Evolutionary conservation across 2,329 filamentous ascomycete genomes (phyloP), one percentile per base, ranked within the genome.

Genomic region (Stylonectria norvegica): DNA sequence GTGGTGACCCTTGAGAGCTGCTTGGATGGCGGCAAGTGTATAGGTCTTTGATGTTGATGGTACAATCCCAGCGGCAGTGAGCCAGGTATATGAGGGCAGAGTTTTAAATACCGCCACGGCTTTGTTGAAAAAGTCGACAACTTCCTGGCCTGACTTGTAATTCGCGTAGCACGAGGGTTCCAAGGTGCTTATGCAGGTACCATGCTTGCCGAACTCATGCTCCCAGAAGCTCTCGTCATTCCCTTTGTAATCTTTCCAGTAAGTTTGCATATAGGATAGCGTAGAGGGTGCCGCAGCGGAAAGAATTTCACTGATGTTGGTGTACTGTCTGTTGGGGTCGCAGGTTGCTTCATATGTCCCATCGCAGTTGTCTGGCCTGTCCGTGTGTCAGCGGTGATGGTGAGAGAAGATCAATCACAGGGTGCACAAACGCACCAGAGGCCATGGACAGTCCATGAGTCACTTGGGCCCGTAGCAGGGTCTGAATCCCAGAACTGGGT

Each of bases 401-500:
- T n/a, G n/a, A n/a, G n/a, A n/a, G n/a, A n/a, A n/a, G n/a, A n/a
- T n/a, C n/a, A n/a, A n/a, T n/a, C n/a, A n/a, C n/a, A n/a, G n/a
- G n/a, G n/a, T n/a, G n/a, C n/a, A n/a, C n/a, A n/a, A n/a, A n/a
- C n/a, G n/a, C n/a, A n/a, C n/a, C 72, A 75, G 28, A 89, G 70
- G 1, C 84, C 84, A 57, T 89, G 85, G 28, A 89, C 75, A 1
- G 84, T 89, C 85, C 85, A 90, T 5, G 78, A 81, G 55, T 88
- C 76, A 35, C 63, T 5, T 2, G 86, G 84, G 0, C 86, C 84
- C 3, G 78, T 75, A 1, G 73, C 68, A 2, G 84, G 83, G 42
- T 75, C 59, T 0, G 79, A 76, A 56, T 89, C 85, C 85, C 85
- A 89, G 65, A 89, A 89, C 54, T 89, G 85, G 2, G 86, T 89